Evolutionary conservation across 2,329 filamentous ascomycete genomes (phyloP), one percentile per base, ranked within the genome.

Genomic region (Fonsecaea nubica): DNA sequence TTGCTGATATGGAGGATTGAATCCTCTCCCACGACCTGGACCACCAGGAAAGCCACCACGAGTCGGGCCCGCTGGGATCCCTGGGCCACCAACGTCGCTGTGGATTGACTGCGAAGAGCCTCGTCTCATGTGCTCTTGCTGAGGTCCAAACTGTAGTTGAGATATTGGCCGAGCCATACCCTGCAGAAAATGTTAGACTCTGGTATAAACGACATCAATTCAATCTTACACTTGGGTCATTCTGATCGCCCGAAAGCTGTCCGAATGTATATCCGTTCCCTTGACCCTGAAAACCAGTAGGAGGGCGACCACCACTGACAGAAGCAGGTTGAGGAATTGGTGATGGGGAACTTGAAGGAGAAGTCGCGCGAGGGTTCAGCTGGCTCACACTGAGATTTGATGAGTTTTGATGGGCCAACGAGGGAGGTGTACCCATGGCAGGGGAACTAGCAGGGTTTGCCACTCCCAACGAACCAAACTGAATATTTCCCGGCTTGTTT

Each of bases 301-400:
- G 92, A 73, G 93, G 93, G 75, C 92, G 84, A 63, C 89, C 92
- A 73, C 93, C 92, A 75, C 93, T 95, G 75, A 89, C 91, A 38
- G 90, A 89, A 62, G 90, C 87, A 59, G 93, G 92, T 79, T 94
- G 92, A 36, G 95, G 94, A 73, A 98, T 98, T 4, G 95, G 95
- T 50, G 92, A 94, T 3, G 95, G 95, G 54, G 94, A 97, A 72
- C 91, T 90, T 57, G 91, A 89, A 5, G 95, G 95, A 54, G 93
- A 96, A 56, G 89, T 89, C 59, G 94, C 86, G 74, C 91, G 88
- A 69, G 90, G 90, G 76, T 91, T 89, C n/a, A 70, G 61, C 54
- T 69, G 68, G 48, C 66, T 68, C 15, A 73, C 70, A 42, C 70
- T 66, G 30, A 73, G 69, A 38, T 65, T 72, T 36, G 65, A 61